Percentiles rank a stretch among this genome's conserved stretches.
phyloP scores from a whole-genome alignment of 345 rosid genomes.

The Lepidium sativum region DNA sequence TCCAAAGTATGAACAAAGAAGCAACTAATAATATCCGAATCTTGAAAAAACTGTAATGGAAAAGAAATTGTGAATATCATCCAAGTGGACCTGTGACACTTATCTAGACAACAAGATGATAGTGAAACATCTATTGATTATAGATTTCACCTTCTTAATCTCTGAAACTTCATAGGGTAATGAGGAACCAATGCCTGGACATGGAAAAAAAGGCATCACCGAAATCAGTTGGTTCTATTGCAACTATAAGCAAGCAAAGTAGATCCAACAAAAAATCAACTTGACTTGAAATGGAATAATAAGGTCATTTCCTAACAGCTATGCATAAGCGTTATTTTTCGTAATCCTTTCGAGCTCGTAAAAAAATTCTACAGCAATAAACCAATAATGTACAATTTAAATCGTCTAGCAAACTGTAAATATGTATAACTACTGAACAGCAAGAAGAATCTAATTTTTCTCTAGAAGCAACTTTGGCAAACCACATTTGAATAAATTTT shows the following conservation, averaged over 20 bases:
- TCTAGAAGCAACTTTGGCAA: background rate
- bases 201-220: conserved; percentile 6
- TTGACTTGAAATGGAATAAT: background rate
- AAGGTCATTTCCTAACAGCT: background rate
- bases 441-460: background rate
- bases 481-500: background rate
- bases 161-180: conserved; percentile 55
- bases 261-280: background rate
- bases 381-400: background rate
- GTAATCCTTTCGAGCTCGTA: background rate
- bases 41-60: background rate
- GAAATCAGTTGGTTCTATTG: background rate
- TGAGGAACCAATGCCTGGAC: conserved; percentile 64
- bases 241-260: background rate
- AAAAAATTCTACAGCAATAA: background rate
- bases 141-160: conserved; percentile 46
- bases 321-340: background rate
- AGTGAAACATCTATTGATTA: background rate
- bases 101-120: background rate
- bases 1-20: background rate
- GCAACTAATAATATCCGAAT: conserved; percentile 1
- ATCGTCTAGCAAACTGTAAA: background rate
- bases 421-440: background rate
- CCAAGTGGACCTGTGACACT: background rate
- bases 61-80: background rate